These are phyloP conservation scores for Gaeumannomyces sp. DNA, from an alignment of 2,329 filamentous ascomycete genomes.

Conservation along the genomic window DNA sequence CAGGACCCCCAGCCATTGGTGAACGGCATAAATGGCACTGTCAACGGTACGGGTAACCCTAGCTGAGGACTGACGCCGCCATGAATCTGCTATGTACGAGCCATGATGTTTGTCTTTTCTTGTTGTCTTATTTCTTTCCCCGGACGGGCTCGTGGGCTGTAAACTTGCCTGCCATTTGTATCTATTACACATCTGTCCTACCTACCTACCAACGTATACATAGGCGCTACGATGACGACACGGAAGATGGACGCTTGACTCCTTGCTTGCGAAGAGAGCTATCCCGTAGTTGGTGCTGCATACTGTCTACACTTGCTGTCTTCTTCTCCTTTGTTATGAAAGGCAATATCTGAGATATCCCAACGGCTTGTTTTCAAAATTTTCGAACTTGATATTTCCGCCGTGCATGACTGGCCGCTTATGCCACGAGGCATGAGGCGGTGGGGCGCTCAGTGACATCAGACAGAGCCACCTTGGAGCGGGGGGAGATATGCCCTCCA, in stretches of 20 bases:
- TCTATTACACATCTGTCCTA: not conserved
- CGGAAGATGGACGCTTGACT: not conserved
- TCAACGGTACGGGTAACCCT: conserved; percentile 9
- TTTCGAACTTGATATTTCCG: not conserved
- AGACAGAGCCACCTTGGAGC: not conserved
- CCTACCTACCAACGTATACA: not conserved
- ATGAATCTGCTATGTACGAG: not conserved
- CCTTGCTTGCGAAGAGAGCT: not conserved
- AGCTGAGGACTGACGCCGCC: not conserved
- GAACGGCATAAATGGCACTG: conserved; percentile 22
- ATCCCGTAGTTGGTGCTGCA: not conserved
- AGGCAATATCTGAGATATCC: not conserved
- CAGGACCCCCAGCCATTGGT: conserved; percentile 8
- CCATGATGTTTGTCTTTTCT: conserved; percentile 8
- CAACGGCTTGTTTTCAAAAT: not conserved
- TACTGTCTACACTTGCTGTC: not conserved
- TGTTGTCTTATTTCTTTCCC: not conserved
- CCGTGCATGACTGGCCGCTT: too few species aligned
- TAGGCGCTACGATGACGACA: not conserved
- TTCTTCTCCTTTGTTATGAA: conserved; percentile 4
- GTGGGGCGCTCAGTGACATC: conserved; percentile 6
- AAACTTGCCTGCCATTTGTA: not conserved
- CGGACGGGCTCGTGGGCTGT: not conserved
- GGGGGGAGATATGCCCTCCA: not conserved
- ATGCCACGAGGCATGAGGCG: not conserved